Conservation (phyloP, 2,329 filamentous ascomycete species). For the Ophiocordyceps polyrhachis-furcata region DNA sequence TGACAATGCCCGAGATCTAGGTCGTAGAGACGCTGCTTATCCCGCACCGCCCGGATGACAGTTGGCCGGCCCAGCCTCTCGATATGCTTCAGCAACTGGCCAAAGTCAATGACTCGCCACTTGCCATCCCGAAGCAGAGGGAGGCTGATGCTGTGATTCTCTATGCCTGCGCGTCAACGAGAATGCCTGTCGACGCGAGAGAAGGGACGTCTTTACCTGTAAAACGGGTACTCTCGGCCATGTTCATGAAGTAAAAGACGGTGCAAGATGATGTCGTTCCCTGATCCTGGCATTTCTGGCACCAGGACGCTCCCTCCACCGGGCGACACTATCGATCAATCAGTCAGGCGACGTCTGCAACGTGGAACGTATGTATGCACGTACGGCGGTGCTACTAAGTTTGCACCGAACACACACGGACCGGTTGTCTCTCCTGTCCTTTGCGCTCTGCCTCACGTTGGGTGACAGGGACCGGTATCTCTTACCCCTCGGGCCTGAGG, state of each 20-base stretch:
- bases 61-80: neutral
- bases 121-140: neutral
- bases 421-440: neutral
- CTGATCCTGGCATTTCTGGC: neutral
- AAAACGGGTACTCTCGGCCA: neutral
- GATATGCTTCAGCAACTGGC: neutral
- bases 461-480: neutral
- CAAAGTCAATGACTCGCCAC: neutral
- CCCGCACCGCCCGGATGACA: neutral
- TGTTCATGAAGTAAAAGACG: neutral
- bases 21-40: neutral
- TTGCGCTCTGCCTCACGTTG: neutral
- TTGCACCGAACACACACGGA: slow-evolving; percentile 1
- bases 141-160: neutral
- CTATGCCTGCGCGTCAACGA: neutral
- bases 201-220: neutral
- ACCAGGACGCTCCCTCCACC: neutral
- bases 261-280: neutral
- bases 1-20: neutral
- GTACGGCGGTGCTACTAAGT: neutral
- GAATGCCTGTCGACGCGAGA: neutral
- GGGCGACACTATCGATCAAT: neutral
- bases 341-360: neutral
- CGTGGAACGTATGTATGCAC: neutral
- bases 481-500: neutral